phyloP scores from a whole-genome alignment of 2,329 filamentous ascomycete species.

The Exophiala bonariae region DNA sequence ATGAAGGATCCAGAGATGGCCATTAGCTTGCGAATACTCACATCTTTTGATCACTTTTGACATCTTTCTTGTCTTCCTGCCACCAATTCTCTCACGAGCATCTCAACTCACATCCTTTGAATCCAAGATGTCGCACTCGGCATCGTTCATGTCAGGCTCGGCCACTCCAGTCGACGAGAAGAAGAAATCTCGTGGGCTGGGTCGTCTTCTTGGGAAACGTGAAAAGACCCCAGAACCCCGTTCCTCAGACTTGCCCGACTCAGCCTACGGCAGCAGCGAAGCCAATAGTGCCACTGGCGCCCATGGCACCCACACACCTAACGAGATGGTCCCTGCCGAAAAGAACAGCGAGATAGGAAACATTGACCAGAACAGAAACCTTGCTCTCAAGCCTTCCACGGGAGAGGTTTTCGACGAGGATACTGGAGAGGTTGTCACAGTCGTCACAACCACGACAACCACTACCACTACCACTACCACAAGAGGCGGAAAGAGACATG shows the following conservation, averaged over 20 bases:
- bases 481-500: slow-evolving; percentile 20
- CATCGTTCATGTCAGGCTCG: slow-evolving; percentile 11
- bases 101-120: neutral
- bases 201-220: slow-evolving; percentile 56
- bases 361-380: slow-evolving; percentile 25
- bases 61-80: no score
- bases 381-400: slow-evolving; percentile 25
- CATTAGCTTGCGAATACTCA: no score
- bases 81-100: no score
- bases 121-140: slow-evolving; percentile 15
- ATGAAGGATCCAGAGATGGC: no score
- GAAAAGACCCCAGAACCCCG: slow-evolving; percentile 16
- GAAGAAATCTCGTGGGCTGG: slow-evolving; percentile 59
- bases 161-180: slow-evolving; percentile 48
- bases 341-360: slow-evolving; percentile 27
- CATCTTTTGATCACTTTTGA: no score
- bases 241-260: slow-evolving; percentile 16
- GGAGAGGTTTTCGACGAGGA: slow-evolving; percentile 29
- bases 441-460: slow-evolving; percentile 27
- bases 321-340: slow-evolving; percentile 26
- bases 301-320: slow-evolving; percentile 7
- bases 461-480: slow-evolving; percentile 29
- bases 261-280: slow-evolving; percentile 26
- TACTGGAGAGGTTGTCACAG: slow-evolving; percentile 28
- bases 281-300: slow-evolving; percentile 15